Evolutionary conservation across 495 filamentous ascomycete species (phyloP), one percentile per base, ranked within the genome.

Genomic region (Podospora australis): DNA sequence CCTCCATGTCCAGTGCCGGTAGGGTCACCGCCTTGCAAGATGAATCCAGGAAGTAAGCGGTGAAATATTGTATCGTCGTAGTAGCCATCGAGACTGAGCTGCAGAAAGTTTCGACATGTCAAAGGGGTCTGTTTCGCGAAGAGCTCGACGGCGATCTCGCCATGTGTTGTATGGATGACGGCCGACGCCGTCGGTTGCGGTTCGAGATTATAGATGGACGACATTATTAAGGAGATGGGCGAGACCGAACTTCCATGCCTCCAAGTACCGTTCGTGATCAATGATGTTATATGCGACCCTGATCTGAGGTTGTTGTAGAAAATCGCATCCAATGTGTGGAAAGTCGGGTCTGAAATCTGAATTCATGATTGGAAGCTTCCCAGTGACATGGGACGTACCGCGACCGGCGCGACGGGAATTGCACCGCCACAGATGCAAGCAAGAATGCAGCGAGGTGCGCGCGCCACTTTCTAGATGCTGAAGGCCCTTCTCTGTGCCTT

Each of bases 51-150:
- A 7, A 94, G 81, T 16, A 97, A 73, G 16, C 92, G 90, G 68
- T 98, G 92, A 71, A 98, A 97, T 51, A 89, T 82, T 0, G 91
- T 96, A 54, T 80, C 77, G 40, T 84, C 81, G 70, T 97, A 99
- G 76, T 97, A 96, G 48, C 88, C 87, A 66, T 99, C 90, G 48
- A 94, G 77, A 63, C 85, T 90, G 59, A 87, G 86, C 66, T 99
- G 92, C 16, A 99, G 82, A 72, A 99, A 99, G 69, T 96, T 96
- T 48, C 91, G 88, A 56, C 80, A 87, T 1, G 92, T 86, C 48
- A 95, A 78, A 24, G 92, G 92, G 0, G 87, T 86, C 66, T 99
- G 90, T 49, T 87, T 89, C 16, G 88, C 90, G 75, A 95, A 98
- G 43, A 98, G 82, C 54, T 95, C 83, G 74, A 98, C 78, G 24